phyloP scores from a whole-genome alignment of 208 protist genomes.

The Crithidia acanthocephali region DNA sequence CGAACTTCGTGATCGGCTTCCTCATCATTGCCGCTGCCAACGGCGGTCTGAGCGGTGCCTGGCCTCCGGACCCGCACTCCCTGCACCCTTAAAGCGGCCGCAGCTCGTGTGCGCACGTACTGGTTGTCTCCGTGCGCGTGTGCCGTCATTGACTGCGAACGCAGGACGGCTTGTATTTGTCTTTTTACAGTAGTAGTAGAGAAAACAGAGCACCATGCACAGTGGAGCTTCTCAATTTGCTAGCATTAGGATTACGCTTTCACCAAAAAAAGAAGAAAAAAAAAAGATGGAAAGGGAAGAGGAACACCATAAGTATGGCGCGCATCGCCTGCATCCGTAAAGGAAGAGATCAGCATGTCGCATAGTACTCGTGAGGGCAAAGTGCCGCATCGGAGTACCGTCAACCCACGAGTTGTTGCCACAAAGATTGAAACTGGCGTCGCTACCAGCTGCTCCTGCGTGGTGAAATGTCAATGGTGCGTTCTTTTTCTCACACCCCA shows the following conservation, averaged over 20 bases:
- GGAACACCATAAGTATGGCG: no score
- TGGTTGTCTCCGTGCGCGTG: background rate
- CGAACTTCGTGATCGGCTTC: conserved; percentile 76
- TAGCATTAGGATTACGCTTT: conserved; percentile 12
- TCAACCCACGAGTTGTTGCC: no score
- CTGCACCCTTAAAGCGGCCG: conserved; percentile 60
- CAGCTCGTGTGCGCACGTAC: background rate
- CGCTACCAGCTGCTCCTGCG: no score
- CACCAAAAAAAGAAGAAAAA: background rate
- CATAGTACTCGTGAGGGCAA: no score
- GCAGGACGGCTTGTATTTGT: background rate
- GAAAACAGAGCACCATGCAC: conserved; percentile 8
- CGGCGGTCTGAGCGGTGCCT: conserved; percentile 78
- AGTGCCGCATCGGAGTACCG: no score
- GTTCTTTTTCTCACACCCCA: no score
- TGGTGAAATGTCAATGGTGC: no score
- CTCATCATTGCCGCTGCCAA: conserved; percentile 82
- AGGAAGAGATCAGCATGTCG: no score
- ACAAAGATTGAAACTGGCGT: no score
- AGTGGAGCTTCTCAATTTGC: conserved; percentile 29
- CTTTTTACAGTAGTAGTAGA: conserved; percentile 12
- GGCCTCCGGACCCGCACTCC: conserved; percentile 83
- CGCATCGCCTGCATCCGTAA: no score
- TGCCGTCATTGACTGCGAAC: background rate
- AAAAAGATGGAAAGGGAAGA: no score